A percentile compares a stretch with the other conserved stretches of the same genome.
Evolutionary conservation across 2,329 filamentous ascomycete species (phyloP).

Genomic region (Fusarium brevicatenulatum): DNA sequence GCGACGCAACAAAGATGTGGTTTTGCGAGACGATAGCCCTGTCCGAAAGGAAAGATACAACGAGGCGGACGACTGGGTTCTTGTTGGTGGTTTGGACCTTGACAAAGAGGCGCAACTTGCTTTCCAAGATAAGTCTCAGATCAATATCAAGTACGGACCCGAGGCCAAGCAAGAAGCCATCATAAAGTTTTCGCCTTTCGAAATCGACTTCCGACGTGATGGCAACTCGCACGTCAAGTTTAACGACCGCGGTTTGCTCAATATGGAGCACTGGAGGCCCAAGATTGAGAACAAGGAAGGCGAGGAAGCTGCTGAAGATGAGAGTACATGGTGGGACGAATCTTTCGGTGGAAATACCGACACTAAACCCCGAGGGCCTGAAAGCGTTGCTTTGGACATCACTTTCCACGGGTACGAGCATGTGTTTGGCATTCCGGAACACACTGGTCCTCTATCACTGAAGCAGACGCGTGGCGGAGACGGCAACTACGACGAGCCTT

Average conservation of each 20-base stretch:
- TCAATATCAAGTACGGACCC: conserved; percentile 83
- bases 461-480: conserved; percentile 90
- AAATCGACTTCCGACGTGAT: conserved; percentile 86
- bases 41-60: conserved; percentile 94
- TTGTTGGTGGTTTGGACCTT: conserved; percentile 81
- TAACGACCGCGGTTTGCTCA: conserved; percentile 90
- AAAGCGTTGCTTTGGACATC: conserved; percentile 91
- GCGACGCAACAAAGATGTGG: conserved; percentile 87
- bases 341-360: conserved; percentile 95
- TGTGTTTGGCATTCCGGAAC: conserved; percentile 94
- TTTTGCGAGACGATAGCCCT: conserved; percentile 84
- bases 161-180: conserved; percentile 81
- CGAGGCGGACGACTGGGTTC: conserved; percentile 84
- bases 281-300: conserved; percentile 77
- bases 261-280: conserved; percentile 93
- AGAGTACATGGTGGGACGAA: conserved; percentile 98
- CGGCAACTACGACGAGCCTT: conserved; percentile 87
- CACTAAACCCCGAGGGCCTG: conserved; percentile 91
- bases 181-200: conserved; percentile 84
- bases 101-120: conserved; percentile 77
- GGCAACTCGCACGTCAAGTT: conserved; percentile 84
- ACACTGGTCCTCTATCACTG: conserved; percentile 86
- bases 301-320: conserved; percentile 71
- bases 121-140: conserved; percentile 71
- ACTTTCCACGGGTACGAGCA: conserved; percentile 91